These are phyloP conservation scores for Fistulinella prunicolor DNA, from an alignment of 768 basidiomycete species.

Conservation along the genomic window DNA sequence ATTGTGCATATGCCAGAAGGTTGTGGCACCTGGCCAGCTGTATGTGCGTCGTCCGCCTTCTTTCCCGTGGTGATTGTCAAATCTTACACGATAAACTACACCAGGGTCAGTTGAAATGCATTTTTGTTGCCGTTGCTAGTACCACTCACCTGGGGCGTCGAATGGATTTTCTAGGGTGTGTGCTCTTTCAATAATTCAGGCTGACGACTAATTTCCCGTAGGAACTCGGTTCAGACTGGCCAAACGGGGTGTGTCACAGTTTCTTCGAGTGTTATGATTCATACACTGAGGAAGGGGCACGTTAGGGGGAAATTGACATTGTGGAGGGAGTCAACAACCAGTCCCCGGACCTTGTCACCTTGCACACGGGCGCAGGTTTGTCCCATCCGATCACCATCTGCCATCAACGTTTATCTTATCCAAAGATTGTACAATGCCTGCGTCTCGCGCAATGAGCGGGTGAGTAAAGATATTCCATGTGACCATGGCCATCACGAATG, in stretches of 20 bases:
- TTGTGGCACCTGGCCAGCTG: conserved; percentile 40
- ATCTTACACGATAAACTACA: no score
- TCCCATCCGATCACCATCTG: neutral
- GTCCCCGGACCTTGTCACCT: conserved; percentile 22
- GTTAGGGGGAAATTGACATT: conserved; percentile 33
- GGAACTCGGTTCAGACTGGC: conserved; percentile 31
- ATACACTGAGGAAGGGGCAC: neutral
- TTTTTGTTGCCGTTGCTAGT: neutral
- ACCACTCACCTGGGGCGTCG: neutral
- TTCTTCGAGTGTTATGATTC: neutral
- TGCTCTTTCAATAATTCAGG: neutral
- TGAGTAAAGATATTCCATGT: conserved; percentile 2
- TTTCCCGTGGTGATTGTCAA: neutral
- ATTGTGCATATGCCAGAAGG: conserved; percentile 39
- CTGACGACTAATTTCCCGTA: neutral
- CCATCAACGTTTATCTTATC: neutral
- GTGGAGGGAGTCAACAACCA: conserved; percentile 35
- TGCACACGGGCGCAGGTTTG: conserved; percentile 30
- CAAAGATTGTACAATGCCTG: conserved; percentile 35
- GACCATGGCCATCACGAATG: neutral
- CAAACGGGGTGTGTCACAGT: conserved; percentile 15
- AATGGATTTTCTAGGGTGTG: conserved; percentile 18
- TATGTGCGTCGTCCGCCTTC: conserved; percentile 26
- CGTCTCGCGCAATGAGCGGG: conserved; percentile 31
- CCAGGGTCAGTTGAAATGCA: conserved; percentile 15